A percentile compares a stretch with the other conserved stretches of the same genome.
Evolutionary conservation across 345 rosid genomes (phyloP).

Genomic region (Lepidium sativum): DNA sequence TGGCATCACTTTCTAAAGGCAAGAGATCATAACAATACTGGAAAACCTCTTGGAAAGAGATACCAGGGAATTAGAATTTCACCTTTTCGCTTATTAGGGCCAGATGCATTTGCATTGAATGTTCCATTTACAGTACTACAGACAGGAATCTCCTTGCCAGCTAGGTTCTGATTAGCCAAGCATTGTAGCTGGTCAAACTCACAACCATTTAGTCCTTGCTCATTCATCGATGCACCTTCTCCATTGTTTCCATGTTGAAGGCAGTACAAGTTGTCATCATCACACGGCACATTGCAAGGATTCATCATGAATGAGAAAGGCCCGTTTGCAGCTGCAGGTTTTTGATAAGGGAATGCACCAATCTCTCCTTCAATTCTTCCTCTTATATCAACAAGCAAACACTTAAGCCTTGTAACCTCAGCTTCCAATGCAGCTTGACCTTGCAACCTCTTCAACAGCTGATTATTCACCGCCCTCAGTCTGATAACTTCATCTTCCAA

Average conservation of each 20-base stretch:
- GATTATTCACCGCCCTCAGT: constrained; percentile 74
- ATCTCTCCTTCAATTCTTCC: constrained; percentile 97
- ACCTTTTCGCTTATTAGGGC: constrained; percentile 60
- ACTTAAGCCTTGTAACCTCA: constrained; percentile 83
- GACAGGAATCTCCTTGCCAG: constrained; percentile 35
- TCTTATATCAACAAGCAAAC: constrained; percentile 92
- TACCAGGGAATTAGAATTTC: not conserved
- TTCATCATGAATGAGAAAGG: constrained; percentile 48
- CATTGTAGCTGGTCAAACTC: constrained; percentile 52
- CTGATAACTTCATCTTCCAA: constrained; percentile 75
- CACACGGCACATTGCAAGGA: constrained; percentile 69
- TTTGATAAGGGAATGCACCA: constrained; percentile 87
- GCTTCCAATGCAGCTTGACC: constrained; percentile 88
- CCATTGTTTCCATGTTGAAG: constrained; percentile 46
- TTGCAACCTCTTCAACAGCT: constrained; percentile 73
- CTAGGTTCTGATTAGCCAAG: constrained; percentile 38
- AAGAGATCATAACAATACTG: not conserved
- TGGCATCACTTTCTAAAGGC: not conserved
- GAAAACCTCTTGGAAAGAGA: not conserved
- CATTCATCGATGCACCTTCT: constrained; percentile 40
- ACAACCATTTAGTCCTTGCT: constrained; percentile 44
- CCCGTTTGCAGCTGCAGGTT: constrained; percentile 33
- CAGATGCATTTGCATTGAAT: constrained; percentile 35
- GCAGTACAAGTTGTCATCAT: constrained; percentile 52
- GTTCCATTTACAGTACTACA: constrained; percentile 38